These are phyloP conservation scores for Rhipidocladum racemiflorum DNA, from an alignment of 176 grass and related monocot genomes.

Conservation along the genomic window DNA sequence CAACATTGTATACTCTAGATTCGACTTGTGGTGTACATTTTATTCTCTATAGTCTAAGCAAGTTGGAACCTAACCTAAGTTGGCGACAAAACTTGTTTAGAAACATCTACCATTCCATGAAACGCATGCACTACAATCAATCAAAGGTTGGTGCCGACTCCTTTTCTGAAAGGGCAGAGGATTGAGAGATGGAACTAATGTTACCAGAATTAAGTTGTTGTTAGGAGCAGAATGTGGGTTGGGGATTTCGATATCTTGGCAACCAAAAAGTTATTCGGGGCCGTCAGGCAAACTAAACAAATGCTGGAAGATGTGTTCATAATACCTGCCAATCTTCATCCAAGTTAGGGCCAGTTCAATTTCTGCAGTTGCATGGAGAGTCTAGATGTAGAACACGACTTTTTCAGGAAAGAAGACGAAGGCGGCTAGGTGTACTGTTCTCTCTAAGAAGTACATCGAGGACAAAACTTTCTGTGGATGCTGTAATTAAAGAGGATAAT, in stretches of 20 bases:
- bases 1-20: neutral
- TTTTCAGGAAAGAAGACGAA: neutral
- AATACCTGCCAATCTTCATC: slow-evolving; percentile 24
- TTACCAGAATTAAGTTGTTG: slow-evolving; percentile 20
- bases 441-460: neutral
- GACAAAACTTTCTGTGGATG: neutral
- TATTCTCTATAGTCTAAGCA: neutral
- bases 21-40: neutral
- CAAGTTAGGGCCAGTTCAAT: neutral
- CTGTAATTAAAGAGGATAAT: neutral
- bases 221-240: neutral
- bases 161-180: neutral
- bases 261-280: neutral
- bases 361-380: neutral
- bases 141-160: slow-evolving; percentile 5
- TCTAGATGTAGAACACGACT: neutral
- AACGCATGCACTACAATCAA: neutral
- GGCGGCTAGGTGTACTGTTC: neutral
- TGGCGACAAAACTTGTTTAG: neutral
- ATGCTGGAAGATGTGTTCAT: slow-evolving; percentile 6
- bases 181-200: neutral
- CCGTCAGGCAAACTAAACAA: neutral
- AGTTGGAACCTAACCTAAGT: neutral
- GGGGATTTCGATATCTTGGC: slow-evolving; percentile 22
- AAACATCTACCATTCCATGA: neutral